Conservation (phyloP, 2,329 filamentous ascomycete species). For the Trichophyton mentagrophytes region DNA sequence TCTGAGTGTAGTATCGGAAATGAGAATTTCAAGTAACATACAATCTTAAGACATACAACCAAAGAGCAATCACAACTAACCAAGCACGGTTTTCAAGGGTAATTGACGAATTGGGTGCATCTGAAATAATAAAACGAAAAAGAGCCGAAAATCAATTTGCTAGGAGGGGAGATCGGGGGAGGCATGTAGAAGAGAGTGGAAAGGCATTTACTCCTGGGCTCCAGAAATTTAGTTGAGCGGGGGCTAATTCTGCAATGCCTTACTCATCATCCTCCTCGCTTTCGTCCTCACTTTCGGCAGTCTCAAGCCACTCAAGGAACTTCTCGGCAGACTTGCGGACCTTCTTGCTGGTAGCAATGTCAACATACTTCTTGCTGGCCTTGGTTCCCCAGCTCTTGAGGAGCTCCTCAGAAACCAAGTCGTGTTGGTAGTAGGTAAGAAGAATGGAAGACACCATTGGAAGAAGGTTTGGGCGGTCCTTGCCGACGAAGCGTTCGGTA, state of each 20-base stretch:
- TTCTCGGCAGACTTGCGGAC: slow-evolving; percentile 88
- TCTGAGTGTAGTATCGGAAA: neutral
- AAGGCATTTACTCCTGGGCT: too few species aligned
- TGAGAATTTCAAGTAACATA: neutral
- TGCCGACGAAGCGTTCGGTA: slow-evolving; percentile 79
- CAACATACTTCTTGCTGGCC: slow-evolving; percentile 97
- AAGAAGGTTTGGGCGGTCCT: slow-evolving; percentile 67
- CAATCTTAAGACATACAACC: neutral
- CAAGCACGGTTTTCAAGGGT: neutral
- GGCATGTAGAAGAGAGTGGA: neutral
- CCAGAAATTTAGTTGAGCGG: neutral
- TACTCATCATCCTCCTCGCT: slow-evolving; percentile 51
- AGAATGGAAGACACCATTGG: slow-evolving; percentile 72
- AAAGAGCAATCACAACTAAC: neutral
- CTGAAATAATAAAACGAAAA: neutral
- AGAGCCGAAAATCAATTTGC: neutral
- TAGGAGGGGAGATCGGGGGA: neutral
- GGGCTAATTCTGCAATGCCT: neutral
- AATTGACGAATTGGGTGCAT: neutral
- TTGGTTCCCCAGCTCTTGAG: slow-evolving; percentile 84
- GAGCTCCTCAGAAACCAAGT: slow-evolving; percentile 77
- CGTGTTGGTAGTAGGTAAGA: slow-evolving; percentile 78
- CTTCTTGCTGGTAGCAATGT: slow-evolving; percentile 78
- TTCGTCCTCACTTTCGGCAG: slow-evolving; percentile 63
- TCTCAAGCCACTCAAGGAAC: slow-evolving; percentile 88